A percentile compares a stretch with the other conserved stretches of the same genome.
phyloP scores from a whole-genome alignment of 1,139 yeast genomes.

The Casaregolazyma suthepensis region DNA sequence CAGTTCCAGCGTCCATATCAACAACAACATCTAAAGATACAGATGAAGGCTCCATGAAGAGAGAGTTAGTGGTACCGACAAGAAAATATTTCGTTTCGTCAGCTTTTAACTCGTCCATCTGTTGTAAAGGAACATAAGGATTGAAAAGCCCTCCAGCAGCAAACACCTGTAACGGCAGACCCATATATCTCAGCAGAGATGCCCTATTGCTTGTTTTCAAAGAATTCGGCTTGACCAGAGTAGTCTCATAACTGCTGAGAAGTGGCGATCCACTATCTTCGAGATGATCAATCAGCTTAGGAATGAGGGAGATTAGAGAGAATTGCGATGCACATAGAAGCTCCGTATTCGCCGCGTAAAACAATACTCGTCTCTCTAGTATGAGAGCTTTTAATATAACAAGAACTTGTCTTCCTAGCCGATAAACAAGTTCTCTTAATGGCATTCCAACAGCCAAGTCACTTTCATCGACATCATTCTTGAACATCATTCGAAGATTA shows the following conservation, averaged over 20 bases:
- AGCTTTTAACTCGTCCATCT: conserved; percentile 63
- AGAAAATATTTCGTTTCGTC: conserved; percentile 58
- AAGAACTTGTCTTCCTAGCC: conserved; percentile 57
- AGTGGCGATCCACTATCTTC: conserved; percentile 78
- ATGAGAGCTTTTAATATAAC: conserved; percentile 69
- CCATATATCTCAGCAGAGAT: conserved; percentile 73
- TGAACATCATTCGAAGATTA: conserved; percentile 51
- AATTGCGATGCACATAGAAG: conserved; percentile 65
- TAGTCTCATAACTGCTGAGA: conserved; percentile 50
- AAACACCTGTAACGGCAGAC: conserved; percentile 81
- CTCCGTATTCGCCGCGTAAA: conserved; percentile 80
- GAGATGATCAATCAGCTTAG: conserved; percentile 66
- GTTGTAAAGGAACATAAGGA: conserved; percentile 91
- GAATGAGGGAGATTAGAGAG: conserved; percentile 64
- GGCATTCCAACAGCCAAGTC: conserved; percentile 73
- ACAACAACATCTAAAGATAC: conserved; percentile 49
- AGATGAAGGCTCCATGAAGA: conserved; percentile 59
- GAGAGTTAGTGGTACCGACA: conserved; percentile 83
- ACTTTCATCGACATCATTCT: conserved; percentile 39
- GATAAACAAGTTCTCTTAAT: conserved; percentile 56
- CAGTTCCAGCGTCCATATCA: conserved; percentile 42
- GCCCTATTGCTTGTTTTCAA: conserved; percentile 71
- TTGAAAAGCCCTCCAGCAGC: conserved; percentile 84
- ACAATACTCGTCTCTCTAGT: conserved; percentile 59
- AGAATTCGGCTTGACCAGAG: conserved; percentile 55